Percentiles rank a stretch among this genome's conserved stretches.
These are phyloP conservation scores for Fusarium albidum DNA, from an alignment of 2,329 filamentous ascomycete species.

Conservation along the genomic window DNA sequence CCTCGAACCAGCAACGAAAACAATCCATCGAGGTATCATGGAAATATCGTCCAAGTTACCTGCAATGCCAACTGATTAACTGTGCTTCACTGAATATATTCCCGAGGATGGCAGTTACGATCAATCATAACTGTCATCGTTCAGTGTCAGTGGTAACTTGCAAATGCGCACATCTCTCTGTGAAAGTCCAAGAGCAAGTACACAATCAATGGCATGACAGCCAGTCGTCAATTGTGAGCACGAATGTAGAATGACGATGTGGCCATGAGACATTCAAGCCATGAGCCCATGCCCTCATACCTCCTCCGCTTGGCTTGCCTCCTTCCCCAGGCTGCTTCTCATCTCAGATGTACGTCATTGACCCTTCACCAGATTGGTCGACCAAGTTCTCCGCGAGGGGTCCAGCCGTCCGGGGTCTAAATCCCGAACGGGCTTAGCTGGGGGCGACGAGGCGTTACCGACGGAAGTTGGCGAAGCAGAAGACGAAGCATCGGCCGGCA, in stretches of 20 bases:
- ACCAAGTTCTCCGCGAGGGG: constrained; percentile 31
- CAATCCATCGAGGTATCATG: background rate
- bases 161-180: no score
- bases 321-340: constrained; percentile 19
- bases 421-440: constrained; percentile 16
- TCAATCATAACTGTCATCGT: background rate
- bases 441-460: constrained; percentile 22
- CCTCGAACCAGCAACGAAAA: background rate
- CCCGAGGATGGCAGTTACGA: background rate
- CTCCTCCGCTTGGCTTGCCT: background rate
- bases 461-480: constrained; percentile 25
- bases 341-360: constrained; percentile 25
- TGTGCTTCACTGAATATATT: background rate
- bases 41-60: background rate
- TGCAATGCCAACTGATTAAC: background rate
- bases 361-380: constrained; percentile 22
- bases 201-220: no score
- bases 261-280: no score
- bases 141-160: no score
- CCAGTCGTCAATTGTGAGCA: no score
- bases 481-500: constrained; percentile 6
- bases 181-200: constrained; percentile 1
- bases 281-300: background rate
- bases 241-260: no score
- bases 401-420: constrained; percentile 31